Evolutionary conservation across 768 basidiomycete species (phyloP).

Genomic region (Mycena filopes): DNA sequence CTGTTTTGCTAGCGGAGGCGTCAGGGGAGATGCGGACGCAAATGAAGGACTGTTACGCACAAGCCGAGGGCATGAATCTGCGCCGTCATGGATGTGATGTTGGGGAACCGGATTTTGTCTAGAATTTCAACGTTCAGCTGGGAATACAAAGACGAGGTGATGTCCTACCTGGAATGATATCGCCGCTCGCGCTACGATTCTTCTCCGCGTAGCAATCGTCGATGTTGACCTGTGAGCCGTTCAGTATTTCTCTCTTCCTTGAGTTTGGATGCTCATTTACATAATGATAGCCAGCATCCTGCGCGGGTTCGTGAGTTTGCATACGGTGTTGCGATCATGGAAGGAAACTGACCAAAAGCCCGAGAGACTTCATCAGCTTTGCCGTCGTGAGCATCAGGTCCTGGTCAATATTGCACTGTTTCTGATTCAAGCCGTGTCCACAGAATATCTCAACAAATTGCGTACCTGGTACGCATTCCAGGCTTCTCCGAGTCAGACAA

Average conservation of each 20-base stretch:
- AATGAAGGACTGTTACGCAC: conserved; percentile 43
- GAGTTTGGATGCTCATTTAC: conserved; percentile 1
- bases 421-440: not conserved
- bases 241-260: no score
- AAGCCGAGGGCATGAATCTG: conserved; percentile 69
- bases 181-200: conserved; percentile 58
- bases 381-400: conserved; percentile 61
- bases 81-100: conserved; percentile 64
- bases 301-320: not conserved
- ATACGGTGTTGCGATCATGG: not conserved
- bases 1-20: conserved; percentile 46
- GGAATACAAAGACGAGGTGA: not conserved
- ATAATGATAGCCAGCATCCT: conserved; percentile 69
- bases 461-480: conserved; percentile 34
- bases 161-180: conserved; percentile 62
- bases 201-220: conserved; percentile 76
- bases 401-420: conserved; percentile 51
- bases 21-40: not conserved
- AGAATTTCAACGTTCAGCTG: not conserved
- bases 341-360: conserved; percentile 54
- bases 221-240: conserved; percentile 53
- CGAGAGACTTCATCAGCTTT: conserved; percentile 64
- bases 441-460: not conserved
- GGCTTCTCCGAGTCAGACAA: conserved; percentile 14
- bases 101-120: conserved; percentile 64